These are phyloP conservation scores for Schizothecium vesticola DNA, from an alignment of 495 filamentous ascomycete species.

Conservation along the genomic window DNA sequence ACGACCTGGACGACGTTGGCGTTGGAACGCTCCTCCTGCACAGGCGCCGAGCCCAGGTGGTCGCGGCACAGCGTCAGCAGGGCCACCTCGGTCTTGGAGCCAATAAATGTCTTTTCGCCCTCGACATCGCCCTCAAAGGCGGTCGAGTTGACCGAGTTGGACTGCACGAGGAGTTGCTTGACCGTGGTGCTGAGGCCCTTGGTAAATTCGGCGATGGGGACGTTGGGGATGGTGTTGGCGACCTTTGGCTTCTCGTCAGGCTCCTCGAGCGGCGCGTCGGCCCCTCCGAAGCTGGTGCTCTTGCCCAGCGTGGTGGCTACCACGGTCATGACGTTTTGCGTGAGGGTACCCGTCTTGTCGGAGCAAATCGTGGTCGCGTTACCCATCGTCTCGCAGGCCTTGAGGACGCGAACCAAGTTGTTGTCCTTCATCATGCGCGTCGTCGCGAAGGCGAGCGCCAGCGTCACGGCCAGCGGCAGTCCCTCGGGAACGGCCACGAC, in stretches of 20 bases:
- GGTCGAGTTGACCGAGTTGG: constrained; percentile 80
- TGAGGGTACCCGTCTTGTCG: constrained; percentile 95
- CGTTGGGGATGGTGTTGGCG: constrained; percentile 36
- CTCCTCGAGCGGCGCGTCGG: constrained; percentile 28
- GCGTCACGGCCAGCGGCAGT: constrained; percentile 83
- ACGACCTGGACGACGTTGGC: constrained; percentile 66
- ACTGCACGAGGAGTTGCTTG: constrained; percentile 62
- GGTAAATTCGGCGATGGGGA: constrained; percentile 25
- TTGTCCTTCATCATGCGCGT: constrained; percentile 94
- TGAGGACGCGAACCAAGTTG: constrained; percentile 82
- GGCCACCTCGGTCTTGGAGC: constrained; percentile 87
- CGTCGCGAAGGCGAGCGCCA: constrained; percentile 93
- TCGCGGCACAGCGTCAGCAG: constrained; percentile 69
- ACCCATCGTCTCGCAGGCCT: constrained; percentile 96
- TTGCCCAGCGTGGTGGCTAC: constrained; percentile 73
- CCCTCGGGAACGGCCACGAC: constrained; percentile 99
- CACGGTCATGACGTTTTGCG: constrained; percentile 86
- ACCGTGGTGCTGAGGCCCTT: constrained; percentile 50
- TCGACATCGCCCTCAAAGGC: constrained; percentile 80
- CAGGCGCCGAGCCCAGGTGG: constrained; percentile 63
- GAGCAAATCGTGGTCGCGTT: constrained; percentile 95
- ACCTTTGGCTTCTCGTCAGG: constrained; percentile 13
- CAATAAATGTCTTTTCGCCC: constrained; percentile 69
- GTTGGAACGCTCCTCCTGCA: constrained; percentile 66
- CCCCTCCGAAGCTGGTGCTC: constrained; percentile 56